A percentile compares a stretch with the other conserved stretches of the same genome.
These are phyloP conservation scores for Noccaea caerulescens DNA, from an alignment of 345 rosid species.

Conservation along the genomic window DNA sequence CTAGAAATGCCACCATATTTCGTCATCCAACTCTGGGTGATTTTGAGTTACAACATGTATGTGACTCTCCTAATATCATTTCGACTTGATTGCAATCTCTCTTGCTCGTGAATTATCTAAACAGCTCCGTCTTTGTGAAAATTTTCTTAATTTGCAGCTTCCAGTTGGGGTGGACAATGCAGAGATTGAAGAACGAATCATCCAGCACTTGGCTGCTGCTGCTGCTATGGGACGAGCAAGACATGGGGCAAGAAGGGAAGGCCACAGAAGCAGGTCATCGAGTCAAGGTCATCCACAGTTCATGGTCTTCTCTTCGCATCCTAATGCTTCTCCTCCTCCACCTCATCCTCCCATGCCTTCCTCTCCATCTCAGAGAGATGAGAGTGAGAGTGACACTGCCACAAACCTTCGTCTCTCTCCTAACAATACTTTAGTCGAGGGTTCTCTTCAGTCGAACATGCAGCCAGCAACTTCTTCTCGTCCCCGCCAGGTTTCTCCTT, in stretches of 20 bases:
- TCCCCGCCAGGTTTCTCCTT: conserved; percentile 52
- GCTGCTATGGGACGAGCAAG: conserved; percentile 97
- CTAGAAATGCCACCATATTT: conserved; percentile 87
- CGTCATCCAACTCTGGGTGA: conserved; percentile 95
- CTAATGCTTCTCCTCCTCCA: conserved; percentile 52
- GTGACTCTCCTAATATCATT: conserved; percentile 41
- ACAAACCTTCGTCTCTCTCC: conserved; percentile 55
- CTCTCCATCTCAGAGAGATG: conserved; percentile 61
- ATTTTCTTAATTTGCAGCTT: conserved; percentile 53
- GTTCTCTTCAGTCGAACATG: conserved; percentile 46
- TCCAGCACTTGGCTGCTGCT: conserved; percentile 95
- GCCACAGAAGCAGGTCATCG: conserved; percentile 76
- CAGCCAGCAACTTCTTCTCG: conserved; percentile 46
- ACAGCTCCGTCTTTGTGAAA: conserved; percentile 8
- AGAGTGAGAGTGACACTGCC: conserved; percentile 59
- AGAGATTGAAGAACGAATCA: conserved; percentile 93
- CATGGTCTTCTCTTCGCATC: conserved; percentile 73
- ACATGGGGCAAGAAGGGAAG: conserved; percentile 79
- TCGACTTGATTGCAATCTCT: conserved; percentile 13
- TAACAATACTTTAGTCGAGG: conserved; percentile 48
- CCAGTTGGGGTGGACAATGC: conserved; percentile 77
- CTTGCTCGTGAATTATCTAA: conserved; percentile 8
- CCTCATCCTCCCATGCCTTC: conserved; percentile 52
- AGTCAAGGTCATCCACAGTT: conserved; percentile 77
- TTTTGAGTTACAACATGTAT: conserved; percentile 91